These are phyloP conservation scores for Phytophthora sojae DNA, from an alignment of 352 stramenopile genomes.

Conservation along the genomic window DNA sequence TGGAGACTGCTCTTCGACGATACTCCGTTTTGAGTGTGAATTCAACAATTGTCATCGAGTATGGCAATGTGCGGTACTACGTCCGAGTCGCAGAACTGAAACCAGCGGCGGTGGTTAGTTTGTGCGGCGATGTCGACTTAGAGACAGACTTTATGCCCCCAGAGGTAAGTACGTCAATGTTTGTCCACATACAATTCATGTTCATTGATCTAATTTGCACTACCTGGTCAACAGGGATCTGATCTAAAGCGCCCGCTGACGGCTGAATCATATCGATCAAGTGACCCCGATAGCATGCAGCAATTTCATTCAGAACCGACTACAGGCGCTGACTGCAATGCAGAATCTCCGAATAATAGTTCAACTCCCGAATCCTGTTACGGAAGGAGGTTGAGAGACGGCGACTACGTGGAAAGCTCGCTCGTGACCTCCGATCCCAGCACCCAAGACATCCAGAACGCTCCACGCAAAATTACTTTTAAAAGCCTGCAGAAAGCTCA, in stretches of 20 bases:
- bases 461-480: conserved; percentile 5
- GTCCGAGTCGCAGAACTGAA: conserved; percentile 65
- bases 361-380: not conserved
- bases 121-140: conserved; percentile 74
- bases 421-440: not conserved
- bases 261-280: not conserved
- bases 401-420: conserved; percentile 24
- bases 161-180: conserved; percentile 15
- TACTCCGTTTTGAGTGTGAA: conserved; percentile 67
- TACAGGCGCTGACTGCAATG: not conserved
- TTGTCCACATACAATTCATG: not conserved
- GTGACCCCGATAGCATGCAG: conserved; percentile 1
- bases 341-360: not conserved
- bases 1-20: conserved; percentile 62
- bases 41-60: conserved; percentile 63
- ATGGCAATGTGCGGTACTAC: conserved; percentile 51
- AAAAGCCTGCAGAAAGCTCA: conserved; percentile 27
- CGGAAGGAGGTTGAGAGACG: conserved; percentile 30
- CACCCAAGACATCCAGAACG: not conserved
- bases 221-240: conserved; percentile 12
- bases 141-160: conserved; percentile 65
- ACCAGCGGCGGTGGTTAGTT: conserved; percentile 48
- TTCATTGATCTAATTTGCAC: not conserved
- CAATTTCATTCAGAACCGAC: not conserved
- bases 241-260: conserved; percentile 27